These are phyloP conservation scores for Rhododendron williamsianum DNA, from an alignment of 148 eudicot species.

Conservation along the genomic window DNA sequence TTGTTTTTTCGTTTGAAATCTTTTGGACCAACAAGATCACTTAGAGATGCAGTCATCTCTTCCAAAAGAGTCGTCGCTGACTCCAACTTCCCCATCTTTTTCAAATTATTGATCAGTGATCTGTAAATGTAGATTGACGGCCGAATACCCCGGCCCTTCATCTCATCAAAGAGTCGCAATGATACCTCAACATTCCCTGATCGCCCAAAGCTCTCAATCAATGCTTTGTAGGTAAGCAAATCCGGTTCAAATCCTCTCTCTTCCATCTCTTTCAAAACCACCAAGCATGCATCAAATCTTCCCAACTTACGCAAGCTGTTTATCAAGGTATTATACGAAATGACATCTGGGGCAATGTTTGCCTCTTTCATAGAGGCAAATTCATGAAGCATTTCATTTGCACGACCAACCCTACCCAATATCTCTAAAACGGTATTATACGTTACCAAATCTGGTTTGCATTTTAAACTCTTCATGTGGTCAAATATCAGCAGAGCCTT, in stretches of 20 bases:
- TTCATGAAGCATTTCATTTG: conserved; percentile 66
- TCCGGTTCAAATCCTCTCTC: conserved; percentile 57
- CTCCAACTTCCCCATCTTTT: conserved; percentile 60
- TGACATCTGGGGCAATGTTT: conserved; percentile 52
- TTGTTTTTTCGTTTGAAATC: conserved; percentile 47
- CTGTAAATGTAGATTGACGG: conserved; percentile 74
- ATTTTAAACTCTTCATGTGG: conserved; percentile 41
- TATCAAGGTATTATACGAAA: conserved; percentile 70
- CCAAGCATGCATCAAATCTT: conserved; percentile 47
- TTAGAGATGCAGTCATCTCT: conserved; percentile 55
- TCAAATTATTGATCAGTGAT: conserved; percentile 55
- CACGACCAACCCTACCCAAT: conserved; percentile 59
- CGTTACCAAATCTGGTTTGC: conserved; percentile 70
- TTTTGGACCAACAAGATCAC: conserved; percentile 63
- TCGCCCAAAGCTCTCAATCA: conserved; percentile 78
- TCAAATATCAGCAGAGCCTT: conserved; percentile 52
- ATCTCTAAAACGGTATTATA: conserved; percentile 68
- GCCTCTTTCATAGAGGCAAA: conserved; percentile 61
- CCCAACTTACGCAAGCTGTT: conserved; percentile 62
- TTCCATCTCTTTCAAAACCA: conserved; percentile 49
- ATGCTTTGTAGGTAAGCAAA: conserved; percentile 64
- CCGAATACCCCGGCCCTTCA: conserved; percentile 47
- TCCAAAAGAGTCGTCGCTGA: conserved; percentile 38
- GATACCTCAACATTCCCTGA: conserved; percentile 67
- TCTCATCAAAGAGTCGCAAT: conserved; percentile 54